Evolutionary conservation across 306 rosid species (phyloP).

Genomic region (Acmispon strigosus): DNA sequence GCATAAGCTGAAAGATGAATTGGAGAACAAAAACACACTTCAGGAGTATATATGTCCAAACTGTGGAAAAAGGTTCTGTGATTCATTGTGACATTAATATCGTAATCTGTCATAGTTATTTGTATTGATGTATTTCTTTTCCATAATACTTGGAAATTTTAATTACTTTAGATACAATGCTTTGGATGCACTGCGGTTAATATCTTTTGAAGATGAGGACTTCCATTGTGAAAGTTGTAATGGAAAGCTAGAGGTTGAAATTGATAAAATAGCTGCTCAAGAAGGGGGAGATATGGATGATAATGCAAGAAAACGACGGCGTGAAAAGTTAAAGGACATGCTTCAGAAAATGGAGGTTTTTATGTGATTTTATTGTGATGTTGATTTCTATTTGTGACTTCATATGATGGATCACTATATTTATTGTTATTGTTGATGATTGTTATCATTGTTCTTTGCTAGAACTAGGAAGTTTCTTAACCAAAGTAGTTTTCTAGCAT

Average conservation of each 20-base stretch:
- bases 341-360: slow-evolving; percentile 83
- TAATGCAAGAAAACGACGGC: slow-evolving; percentile 74
- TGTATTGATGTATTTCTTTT: slow-evolving; percentile 3
- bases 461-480: not conserved
- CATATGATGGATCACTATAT: not conserved
- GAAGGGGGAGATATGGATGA: slow-evolving; percentile 89
- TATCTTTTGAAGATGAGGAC: slow-evolving; percentile 79
- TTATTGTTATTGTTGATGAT: not conserved
- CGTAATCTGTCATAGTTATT: not conserved
- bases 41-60: slow-evolving; percentile 86
- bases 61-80: slow-evolving; percentile 73
- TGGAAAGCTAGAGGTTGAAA: slow-evolving; percentile 83
- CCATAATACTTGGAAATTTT: not conserved
- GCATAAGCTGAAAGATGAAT: slow-evolving; percentile 94
- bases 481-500: slow-evolving; percentile 1
- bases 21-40: slow-evolving; percentile 93
- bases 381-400: slow-evolving; percentile 2
- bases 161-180: slow-evolving; percentile 67
- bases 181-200: slow-evolving; percentile 77
- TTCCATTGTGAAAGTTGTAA: slow-evolving; percentile 92
- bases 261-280: slow-evolving; percentile 82
- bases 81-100: not conserved
- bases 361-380: slow-evolving; percentile 9
- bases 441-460: slow-evolving; percentile 17
- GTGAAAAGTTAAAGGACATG: slow-evolving; percentile 82